phyloP scores from a whole-genome alignment of 352 stramenopile genomes.

The Thalassiosira sp. region DNA sequence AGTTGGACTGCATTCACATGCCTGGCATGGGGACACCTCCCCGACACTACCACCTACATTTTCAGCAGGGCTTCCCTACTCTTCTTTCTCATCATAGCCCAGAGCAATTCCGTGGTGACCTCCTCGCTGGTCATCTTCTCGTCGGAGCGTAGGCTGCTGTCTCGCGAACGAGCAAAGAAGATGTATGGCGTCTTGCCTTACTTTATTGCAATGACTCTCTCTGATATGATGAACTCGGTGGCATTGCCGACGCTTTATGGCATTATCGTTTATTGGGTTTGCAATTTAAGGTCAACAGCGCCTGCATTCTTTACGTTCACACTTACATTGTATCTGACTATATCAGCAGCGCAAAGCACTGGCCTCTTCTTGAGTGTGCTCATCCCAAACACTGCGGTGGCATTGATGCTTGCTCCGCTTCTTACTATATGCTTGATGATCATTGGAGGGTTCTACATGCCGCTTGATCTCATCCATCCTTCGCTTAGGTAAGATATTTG shows the following conservation, averaged over 20 bases:
- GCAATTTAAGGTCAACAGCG: slow-evolving; percentile 43
- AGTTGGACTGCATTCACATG: slow-evolving; percentile 61
- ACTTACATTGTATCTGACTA: slow-evolving; percentile 65
- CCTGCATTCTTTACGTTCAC: slow-evolving; percentile 68
- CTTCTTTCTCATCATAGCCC: slow-evolving; percentile 78
- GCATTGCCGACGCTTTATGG: slow-evolving; percentile 62
- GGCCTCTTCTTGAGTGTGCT: slow-evolving; percentile 68
- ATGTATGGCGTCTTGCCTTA: slow-evolving; percentile 76
- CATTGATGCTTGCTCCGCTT: slow-evolving; percentile 64
- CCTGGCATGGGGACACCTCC: slow-evolving; percentile 43
- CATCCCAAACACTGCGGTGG: slow-evolving; percentile 61
- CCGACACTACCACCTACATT: slow-evolving; percentile 57
- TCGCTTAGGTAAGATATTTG: no score
- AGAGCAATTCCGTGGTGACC: slow-evolving; percentile 65
- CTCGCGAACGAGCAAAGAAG: slow-evolving; percentile 75
- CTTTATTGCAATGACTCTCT: slow-evolving; percentile 71
- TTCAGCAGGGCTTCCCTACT: slow-evolving; percentile 70
- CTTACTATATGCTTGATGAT: slow-evolving; percentile 78
- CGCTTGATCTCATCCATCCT: slow-evolving; percentile 56
- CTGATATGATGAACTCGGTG: slow-evolving; percentile 72
- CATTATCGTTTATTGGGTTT: slow-evolving; percentile 64
- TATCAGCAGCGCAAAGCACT: slow-evolving; percentile 69
- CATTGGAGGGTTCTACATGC: slow-evolving; percentile 77
- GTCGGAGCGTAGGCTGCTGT: slow-evolving; percentile 63
- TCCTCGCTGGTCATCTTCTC: slow-evolving; percentile 61